Evolutionary conservation across 2,329 filamentous ascomycete genomes (phyloP), one percentile per base, ranked within the genome.

Genomic region (Fusarium hainanense): DNA sequence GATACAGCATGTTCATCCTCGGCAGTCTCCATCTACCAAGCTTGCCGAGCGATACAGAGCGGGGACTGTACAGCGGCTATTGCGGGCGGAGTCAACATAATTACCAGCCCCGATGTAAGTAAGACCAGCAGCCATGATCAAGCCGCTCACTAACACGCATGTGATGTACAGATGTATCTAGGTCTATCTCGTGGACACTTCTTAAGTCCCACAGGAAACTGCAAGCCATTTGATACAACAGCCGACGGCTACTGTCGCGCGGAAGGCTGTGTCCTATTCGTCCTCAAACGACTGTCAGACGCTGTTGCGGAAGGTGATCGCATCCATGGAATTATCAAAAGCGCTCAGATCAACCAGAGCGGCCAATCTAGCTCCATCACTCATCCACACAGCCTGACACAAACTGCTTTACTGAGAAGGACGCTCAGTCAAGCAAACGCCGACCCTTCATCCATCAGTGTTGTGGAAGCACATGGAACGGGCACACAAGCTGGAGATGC

Each of bases 1-100:
- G 55, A 58, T 7, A 58, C 55, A 4, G 55, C 55, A 5, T 58
- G 55, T n/a, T 58, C 55, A 3, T 58, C 55, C 12, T 52, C 46
- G 1, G 28, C 47, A 1, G 55, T 52, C 4, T 51, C 55, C 13
- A 52, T 58, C 6, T 52, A 58, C 6, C 55, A 52, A 10, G 55
- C 55, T 5, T 52, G 46, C 8, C 37, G 40, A 11, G 46, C 55
- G 4, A 32, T 58, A 28, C 46, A 58, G 18, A 58, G 43, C 10
- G 46, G 55, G 18, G 55, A 58, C 14, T 58, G 55, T 4, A 52
- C 46, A 2, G 16, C 55, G 10, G 55, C 55, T n/a, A 52, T 58
- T 11, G 47, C 55, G 3, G 55, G 55, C 6, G 55, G 55, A 3
- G 47, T 52, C 2, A 58, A 58, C 11, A 21, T 58, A 4, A 52